Evolutionary conservation across 2,329 filamentous ascomycete species (phyloP).

Genomic region (Sclerotinia spermophila): DNA sequence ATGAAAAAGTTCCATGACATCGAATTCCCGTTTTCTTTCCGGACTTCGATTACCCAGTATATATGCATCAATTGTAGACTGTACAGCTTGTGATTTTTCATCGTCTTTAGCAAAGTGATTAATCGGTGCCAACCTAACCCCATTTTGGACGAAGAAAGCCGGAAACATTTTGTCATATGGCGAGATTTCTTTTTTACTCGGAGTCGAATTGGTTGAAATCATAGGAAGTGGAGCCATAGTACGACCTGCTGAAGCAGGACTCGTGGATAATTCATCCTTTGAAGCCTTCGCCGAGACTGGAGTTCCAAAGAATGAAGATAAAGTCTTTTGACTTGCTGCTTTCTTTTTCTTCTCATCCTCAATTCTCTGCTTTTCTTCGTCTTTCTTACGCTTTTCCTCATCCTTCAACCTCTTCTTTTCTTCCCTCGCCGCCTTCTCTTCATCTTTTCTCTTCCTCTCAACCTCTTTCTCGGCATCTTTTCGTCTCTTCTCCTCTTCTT

Average conservation of each 20-base stretch:
- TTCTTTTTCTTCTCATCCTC: slow-evolving; percentile 46
- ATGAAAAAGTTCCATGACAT: slow-evolving; percentile 46
- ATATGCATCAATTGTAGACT: slow-evolving; percentile 50
- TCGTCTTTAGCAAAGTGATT: slow-evolving; percentile 55
- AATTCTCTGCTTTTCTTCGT: slow-evolving; percentile 42
- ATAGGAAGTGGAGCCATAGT: slow-evolving; percentile 21
- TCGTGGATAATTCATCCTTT: slow-evolving; percentile 27
- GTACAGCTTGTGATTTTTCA: slow-evolving; percentile 51
- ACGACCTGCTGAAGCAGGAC: slow-evolving; percentile 26
- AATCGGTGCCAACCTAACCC: slow-evolving; percentile 64
- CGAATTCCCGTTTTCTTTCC: slow-evolving; percentile 43
- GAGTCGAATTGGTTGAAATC: slow-evolving; percentile 28
- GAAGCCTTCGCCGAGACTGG: slow-evolving; percentile 21
- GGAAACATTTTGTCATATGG: slow-evolving; percentile 65
- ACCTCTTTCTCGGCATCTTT: slow-evolving; percentile 40
- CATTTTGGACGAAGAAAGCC: slow-evolving; percentile 73
- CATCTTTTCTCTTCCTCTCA: slow-evolving; percentile 38
- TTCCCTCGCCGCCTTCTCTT: slow-evolving; percentile 35
- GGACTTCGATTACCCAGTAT: slow-evolving; percentile 47
- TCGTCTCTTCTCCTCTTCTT: slow-evolving; percentile 40
- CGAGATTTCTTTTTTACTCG: slow-evolving; percentile 30
- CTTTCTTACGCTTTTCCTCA: slow-evolving; percentile 34
- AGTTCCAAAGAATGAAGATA: slow-evolving; percentile 32
- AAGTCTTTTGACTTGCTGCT: slow-evolving; percentile 44
- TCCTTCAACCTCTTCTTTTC: slow-evolving; percentile 39